Evolutionary conservation across 345 rosid genomes (phyloP).

Genomic region (Brassica cretica): DNA sequence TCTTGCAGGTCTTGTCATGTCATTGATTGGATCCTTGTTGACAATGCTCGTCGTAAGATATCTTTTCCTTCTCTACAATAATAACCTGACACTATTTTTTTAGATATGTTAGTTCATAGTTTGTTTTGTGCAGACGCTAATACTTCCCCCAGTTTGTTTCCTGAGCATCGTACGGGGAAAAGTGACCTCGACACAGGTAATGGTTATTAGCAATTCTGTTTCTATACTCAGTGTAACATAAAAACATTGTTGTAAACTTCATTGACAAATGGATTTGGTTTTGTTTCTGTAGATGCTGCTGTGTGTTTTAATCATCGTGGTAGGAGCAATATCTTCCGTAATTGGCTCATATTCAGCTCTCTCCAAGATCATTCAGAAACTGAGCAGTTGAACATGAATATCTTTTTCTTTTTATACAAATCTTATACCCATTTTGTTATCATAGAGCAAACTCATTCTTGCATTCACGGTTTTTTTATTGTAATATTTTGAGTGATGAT

Average conservation of each 20-base stretch:
- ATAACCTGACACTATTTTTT: not conserved
- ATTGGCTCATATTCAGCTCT: constrained; percentile 76
- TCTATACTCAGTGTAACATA: not conserved
- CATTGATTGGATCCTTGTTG: constrained; percentile 88
- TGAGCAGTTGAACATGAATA: constrained; percentile 41
- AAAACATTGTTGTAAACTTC: not conserved
- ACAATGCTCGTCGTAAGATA: constrained; percentile 90
- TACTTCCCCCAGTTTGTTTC: constrained; percentile 88
- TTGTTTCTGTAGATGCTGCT: constrained; percentile 45
- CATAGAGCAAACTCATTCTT: constrained; percentile 31
- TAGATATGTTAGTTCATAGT: not conserved
- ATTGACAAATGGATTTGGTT: not conserved
- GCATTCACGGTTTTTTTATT: constrained; percentile 14
- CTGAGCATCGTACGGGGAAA: constrained; percentile 68
- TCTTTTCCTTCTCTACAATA: not conserved
- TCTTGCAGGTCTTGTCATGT: constrained; percentile 79
- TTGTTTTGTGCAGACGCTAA: constrained; percentile 59
- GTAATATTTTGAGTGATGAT: constrained; percentile 29
- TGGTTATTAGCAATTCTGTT: not conserved
- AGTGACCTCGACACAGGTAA: constrained; percentile 61
- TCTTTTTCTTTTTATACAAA: not conserved
- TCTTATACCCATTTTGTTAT: constrained; percentile 33
- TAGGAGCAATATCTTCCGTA: constrained; percentile 64
- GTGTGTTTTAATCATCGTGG: constrained; percentile 59
- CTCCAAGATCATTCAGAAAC: constrained; percentile 56